phyloP scores from a whole-genome alignment of 163 green algal species.

The Chlamydomonas reinhardtii region DNA sequence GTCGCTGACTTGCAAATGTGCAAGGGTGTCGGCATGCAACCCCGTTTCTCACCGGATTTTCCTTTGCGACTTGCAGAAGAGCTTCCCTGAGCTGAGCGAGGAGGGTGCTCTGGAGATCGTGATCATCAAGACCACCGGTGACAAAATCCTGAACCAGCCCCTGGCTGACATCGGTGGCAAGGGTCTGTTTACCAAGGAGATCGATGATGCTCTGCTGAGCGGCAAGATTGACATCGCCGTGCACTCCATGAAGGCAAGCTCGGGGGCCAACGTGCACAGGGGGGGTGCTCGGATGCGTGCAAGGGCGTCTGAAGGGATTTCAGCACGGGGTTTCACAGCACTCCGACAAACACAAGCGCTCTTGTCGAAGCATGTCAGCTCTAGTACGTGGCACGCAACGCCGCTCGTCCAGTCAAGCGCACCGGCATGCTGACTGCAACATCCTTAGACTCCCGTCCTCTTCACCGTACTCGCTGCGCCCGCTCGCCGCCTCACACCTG shows the following conservation, averaged over 20 bases:
- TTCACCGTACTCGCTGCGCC: no score
- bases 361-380: no score
- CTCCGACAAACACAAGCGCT: no score
- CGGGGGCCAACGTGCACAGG: no score
- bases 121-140: slow-evolving; percentile 99
- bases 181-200: slow-evolving; percentile 99
- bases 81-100: slow-evolving; percentile 90
- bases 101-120: slow-evolving; percentile 97
- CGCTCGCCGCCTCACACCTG: background rate
- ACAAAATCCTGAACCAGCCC: slow-evolving; percentile 98
- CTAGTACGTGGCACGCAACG: no score
- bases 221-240: slow-evolving; percentile 98
- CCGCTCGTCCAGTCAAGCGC: no score
- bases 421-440: background rate
- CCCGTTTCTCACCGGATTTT: no score
- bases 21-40: background rate
- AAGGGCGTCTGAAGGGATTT: no score
- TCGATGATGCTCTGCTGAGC: slow-evolving; percentile 97
- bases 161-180: slow-evolving; percentile 99
- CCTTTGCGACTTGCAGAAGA: slow-evolving; percentile 56
- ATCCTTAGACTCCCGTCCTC: background rate
- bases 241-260: slow-evolving; percentile 98
- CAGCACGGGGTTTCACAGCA: no score
- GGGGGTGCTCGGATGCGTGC: no score
- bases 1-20: no score